Conservation (phyloP, 257 asterid genomes). For the Primulina huaijiensis region DNA sequence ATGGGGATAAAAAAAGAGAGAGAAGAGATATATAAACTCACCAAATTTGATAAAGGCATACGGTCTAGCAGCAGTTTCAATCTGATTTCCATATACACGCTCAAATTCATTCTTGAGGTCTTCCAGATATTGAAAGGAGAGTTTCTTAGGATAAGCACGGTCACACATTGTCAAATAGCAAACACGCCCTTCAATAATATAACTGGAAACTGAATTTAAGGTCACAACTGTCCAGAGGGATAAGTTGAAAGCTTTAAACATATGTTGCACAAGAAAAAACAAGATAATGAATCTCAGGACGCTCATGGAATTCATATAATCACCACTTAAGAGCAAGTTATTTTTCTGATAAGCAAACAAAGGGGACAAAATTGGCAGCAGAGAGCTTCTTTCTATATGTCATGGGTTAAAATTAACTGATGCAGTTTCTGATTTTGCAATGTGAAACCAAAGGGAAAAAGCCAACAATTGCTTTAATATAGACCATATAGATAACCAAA, state of each 20-base stretch:
- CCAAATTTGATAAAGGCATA: conserved; percentile 96
- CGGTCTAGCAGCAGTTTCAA: conserved; percentile 97
- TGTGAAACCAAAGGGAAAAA: conserved; percentile 16
- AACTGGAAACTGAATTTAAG: conserved; percentile 63
- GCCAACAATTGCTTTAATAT: not conserved
- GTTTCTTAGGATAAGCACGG: conserved; percentile 94
- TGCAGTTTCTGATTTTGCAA: conserved; percentile 1
- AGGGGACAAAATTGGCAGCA: not conserved
- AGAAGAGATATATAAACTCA: conserved; percentile 30
- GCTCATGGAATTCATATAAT: not conserved
- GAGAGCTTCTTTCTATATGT: not conserved
- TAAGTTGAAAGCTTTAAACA: not conserved
- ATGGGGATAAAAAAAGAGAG: not conserved
- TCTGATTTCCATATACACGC: conserved; percentile 75
- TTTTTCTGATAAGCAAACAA: not conserved
- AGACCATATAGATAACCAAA: conserved; percentile 2
- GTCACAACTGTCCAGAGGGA: conserved; percentile 20
- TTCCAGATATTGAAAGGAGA: conserved; percentile 87
- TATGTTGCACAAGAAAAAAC: conserved; percentile 15
- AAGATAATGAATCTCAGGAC: not conserved
- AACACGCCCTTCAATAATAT: conserved; percentile 82
- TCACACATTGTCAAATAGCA: conserved; percentile 97
- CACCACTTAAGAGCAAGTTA: not conserved
- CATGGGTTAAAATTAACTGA: not conserved
- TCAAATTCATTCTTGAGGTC: conserved; percentile 94